Evolutionary conservation across 805 yeast genomes (phyloP).

Genomic region (Myxozyma nipponensis): DNA sequence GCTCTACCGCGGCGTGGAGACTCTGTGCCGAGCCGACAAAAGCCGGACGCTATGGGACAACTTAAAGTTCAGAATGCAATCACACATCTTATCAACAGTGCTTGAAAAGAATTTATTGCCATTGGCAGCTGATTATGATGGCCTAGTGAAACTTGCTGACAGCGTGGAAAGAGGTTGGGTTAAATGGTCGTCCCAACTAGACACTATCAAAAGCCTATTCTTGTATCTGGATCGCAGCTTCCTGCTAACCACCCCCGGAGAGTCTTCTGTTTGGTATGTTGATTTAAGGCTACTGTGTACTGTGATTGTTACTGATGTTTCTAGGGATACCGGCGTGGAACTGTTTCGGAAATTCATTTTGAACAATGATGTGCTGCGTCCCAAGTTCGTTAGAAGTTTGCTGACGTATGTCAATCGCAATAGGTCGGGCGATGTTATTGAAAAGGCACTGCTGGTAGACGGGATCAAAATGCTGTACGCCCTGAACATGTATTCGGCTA

Average conservation of each 20-base stretch:
- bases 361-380: slow-evolving; percentile 1
- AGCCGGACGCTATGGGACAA: slow-evolving; percentile 29
- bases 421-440: slow-evolving; percentile 3
- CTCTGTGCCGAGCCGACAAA: slow-evolving; percentile 32
- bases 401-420: slow-evolving; percentile 7
- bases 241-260: slow-evolving; percentile 22
- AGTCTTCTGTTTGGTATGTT: slow-evolving; percentile 26
- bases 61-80: slow-evolving; percentile 19
- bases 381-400: slow-evolving; percentile 10
- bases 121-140: not conserved
- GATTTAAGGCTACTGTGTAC: not conserved
- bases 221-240: slow-evolving; percentile 35
- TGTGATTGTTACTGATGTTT: not conserved
- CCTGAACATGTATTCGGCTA: slow-evolving; percentile 11
- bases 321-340: slow-evolving; percentile 21
- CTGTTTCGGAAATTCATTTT: slow-evolving; percentile 16
- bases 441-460: not conserved
- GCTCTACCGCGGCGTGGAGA: slow-evolving; percentile 35
- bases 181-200: slow-evolving; percentile 27
- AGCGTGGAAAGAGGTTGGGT: slow-evolving; percentile 22
- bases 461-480: slow-evolving; percentile 15
- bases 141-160: slow-evolving; percentile 19
- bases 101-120: slow-evolving; percentile 2
- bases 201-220: slow-evolving; percentile 31
- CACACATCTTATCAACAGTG: slow-evolving; percentile 12